Evolutionary conservation across 345 rosid genomes (phyloP), one percentile per base, ranked within the genome.

Genomic region (Brassica incana): DNA sequence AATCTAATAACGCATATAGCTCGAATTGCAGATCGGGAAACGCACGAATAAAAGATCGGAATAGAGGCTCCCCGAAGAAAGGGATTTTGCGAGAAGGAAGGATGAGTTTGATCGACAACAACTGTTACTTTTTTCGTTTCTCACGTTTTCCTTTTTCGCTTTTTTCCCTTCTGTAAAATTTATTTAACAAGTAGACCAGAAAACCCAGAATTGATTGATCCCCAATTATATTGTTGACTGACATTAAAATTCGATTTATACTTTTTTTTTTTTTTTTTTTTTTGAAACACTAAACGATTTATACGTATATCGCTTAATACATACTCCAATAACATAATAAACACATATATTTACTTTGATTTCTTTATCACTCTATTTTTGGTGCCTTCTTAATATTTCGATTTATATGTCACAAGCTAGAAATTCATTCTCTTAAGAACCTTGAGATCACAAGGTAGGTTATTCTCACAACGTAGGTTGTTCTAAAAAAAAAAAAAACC

Each of bases 61-160:
- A 65, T 12, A 5, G 60, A 32, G 62, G 3, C 15, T 5, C 33
- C 14, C 11, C 60, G 60, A 56, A 56, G 67, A 72, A 6, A 27
- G 16, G 63, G 38, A 71, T 58, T 78, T 58, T 78, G 16, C 56
- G 30, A 14, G 61, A 78, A 50, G 25, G 0, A 20, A 20, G 25
- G 58, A 52, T 52, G 6, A 52, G 20, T 52, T 52, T 52, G 58
- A 52, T 52, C 20, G 8, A n/a, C 58, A 43, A n/a, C 2, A 52
- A 52, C 58, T n/a, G 58, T 52, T 52, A 52, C 58, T n/a, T n/a
- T 52, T 50, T 52, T 52, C 2, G 58, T 52, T 52, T 52, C 58
- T 52, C 58, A n/a, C 58, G 58, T n/a, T n/a, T 52, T 48, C 58
- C 58, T 52, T 52, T 50, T 14, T 50, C 7, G 6, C 48, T 48